A percentile compares a stretch with the other conserved stretches of the same genome.
These are phyloP conservation scores for Neurospora discreta DNA, from an alignment of 495 filamentous ascomycete species.

Conservation along the genomic window DNA sequence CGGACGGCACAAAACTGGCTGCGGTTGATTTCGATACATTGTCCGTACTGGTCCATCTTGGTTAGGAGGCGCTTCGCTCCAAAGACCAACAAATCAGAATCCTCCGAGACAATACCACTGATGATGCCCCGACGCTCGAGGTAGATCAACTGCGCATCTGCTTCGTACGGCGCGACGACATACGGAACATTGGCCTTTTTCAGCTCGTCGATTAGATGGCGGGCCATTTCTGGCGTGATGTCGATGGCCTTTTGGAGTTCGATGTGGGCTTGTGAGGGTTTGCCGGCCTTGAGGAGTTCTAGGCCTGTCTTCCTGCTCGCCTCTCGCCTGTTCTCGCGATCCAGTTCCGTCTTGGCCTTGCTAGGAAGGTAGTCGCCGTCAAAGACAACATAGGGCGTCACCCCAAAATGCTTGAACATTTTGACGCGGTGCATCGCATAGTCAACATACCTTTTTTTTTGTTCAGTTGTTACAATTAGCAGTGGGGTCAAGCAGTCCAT, in stretches of 20 bases:
- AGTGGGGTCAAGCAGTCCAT: neutral
- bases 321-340: slow-evolving; percentile 56
- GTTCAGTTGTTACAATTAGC: neutral
- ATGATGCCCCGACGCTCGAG: slow-evolving; percentile 76
- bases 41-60: slow-evolving; percentile 87
- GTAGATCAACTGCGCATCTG: slow-evolving; percentile 91
- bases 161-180: slow-evolving; percentile 94
- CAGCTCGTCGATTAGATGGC: slow-evolving; percentile 81
- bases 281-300: slow-evolving; percentile 69
- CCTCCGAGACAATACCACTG: slow-evolving; percentile 83
- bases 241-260: slow-evolving; percentile 95
- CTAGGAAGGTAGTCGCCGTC: slow-evolving; percentile 93
- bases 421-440: slow-evolving; percentile 82
- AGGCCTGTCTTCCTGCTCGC: slow-evolving; percentile 63
- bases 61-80: slow-evolving; percentile 83
- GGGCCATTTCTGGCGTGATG: slow-evolving; percentile 91
- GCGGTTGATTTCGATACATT: slow-evolving; percentile 83
- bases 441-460: slow-evolving; percentile 62
- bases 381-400: slow-evolving; percentile 87
- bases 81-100: slow-evolving; percentile 94
- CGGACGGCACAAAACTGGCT: slow-evolving; percentile 77
- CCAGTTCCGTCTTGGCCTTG: slow-evolving; percentile 82
- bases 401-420: slow-evolving; percentile 87
- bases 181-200: slow-evolving; percentile 71
- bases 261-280: slow-evolving; percentile 64